Base-by-base conservation (phyloP, 495 filamentous ascomycete species). In the Aspergillus biplanus region DNA sequence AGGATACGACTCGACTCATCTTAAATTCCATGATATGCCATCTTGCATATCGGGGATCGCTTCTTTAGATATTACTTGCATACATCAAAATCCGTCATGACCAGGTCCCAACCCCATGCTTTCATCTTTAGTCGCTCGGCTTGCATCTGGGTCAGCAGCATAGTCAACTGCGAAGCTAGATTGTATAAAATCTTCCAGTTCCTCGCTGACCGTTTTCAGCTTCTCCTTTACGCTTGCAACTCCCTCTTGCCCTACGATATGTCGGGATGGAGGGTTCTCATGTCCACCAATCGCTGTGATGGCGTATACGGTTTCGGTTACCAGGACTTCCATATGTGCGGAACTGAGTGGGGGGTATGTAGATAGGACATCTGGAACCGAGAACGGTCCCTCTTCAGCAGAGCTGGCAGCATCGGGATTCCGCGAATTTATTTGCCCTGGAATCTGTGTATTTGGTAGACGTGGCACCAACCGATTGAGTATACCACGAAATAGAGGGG, bases 131-230 rank as follows among this genome's bases (percentile, higher is more conserved):
- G 65, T 46, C 33, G 67, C 48, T 46, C 65, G 57, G 32, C 53
- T 56, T 39, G 69, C 61, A 61, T 78, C 75, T n/a, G 68, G 65
- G 65, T 78, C 72, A 31, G 71, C 73, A 33, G 75, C 86, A 67
- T 93, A 90, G 73, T 95, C 93, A 39, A 93, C 92, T 1, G 89
- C 89, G 64, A 89, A 83, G 64, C 92, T 97, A 27, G 91, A 89
- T 66, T 95, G 91, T 34, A 97, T 88, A 77, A 97, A 98, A 61
- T 97, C 95, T 73, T 98, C 95, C 44, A 98, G 69, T 76, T 98
- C 95, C 71, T 98, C 93, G 57, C 92, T 96, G 2, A 97, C 90
- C 21, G 92, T 97, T 81, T 96, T 97, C 57, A 99, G 77, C 77
- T 97, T 97, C 80, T 98, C 95, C 67, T 96, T 96, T 18, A 99